These are phyloP conservation scores for Coemansia sp. DNA, from an alignment of 192 early-diverging fungal genomes.

Conservation along the genomic window DNA sequence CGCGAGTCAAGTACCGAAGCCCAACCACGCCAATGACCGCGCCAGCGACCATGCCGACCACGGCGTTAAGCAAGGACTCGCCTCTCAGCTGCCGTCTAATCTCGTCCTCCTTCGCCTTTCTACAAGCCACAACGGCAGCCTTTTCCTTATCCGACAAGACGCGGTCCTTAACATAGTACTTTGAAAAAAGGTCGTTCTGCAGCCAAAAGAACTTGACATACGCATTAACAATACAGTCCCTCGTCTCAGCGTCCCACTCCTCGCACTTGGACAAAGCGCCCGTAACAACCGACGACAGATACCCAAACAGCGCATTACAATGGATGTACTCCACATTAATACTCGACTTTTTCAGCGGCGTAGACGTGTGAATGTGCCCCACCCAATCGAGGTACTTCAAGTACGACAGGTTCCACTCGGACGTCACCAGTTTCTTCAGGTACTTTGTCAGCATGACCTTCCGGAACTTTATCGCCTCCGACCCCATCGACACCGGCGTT, in stretches of 20 bases:
- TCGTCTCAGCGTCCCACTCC: conserved; percentile 58
- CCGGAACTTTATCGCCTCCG: conserved; percentile 77
- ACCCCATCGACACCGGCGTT: conserved; percentile 51
- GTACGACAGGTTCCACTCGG: conserved; percentile 47
- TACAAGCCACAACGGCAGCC: conserved; percentile 18
- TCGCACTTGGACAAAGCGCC: conserved; percentile 55
- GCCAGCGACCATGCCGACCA: conserved; percentile 30
- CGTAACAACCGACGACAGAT: conserved; percentile 58
- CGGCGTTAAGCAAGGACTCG: conserved; percentile 37
- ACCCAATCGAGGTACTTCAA: conserved; percentile 80
- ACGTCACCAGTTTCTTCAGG: conserved; percentile 63
- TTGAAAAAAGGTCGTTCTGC: conserved; percentile 79
- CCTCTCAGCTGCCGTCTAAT: conserved; percentile 30
- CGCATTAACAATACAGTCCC: conserved; percentile 60
- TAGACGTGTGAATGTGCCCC: conserved; percentile 75
- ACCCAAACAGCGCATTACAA: conserved; percentile 73
- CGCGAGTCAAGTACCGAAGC: conserved; percentile 16
- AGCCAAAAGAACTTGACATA: conserved; percentile 83
- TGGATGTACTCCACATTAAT: conserved; percentile 86
- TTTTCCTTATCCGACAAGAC: conserved; percentile 34
- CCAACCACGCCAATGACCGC: conserved; percentile 16
- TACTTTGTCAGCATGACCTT: conserved; percentile 73
- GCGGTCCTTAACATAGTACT: conserved; percentile 69
- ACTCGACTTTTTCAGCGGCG: conserved; percentile 66
- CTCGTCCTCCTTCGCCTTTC: conserved; percentile 23